Base-by-base conservation (phyloP, 352 stramenopile species). In the Phytophthora vignae region DNA sequence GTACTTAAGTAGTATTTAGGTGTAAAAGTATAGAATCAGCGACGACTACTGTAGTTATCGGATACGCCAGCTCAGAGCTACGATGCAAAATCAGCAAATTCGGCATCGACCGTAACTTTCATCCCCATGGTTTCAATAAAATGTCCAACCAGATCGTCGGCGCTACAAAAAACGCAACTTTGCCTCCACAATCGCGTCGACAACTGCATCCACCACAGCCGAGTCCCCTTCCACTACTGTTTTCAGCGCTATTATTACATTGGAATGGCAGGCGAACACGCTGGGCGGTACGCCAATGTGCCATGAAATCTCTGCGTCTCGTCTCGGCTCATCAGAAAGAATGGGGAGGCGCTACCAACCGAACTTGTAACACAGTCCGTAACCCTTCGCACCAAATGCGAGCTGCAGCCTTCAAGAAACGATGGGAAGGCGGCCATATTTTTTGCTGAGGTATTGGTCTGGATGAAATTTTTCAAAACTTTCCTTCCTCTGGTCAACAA, bases 281-380 rank as follows among this genome's bases (percentile, higher is more conserved):
- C 72, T 64, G 72, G 67, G 69, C 76, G 71, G 67, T 79, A 78
- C 42, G 55, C 46, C 64, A 78, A 71, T 11, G 75, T 71, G 31
- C 64, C 67, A 73, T 79, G 60, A 7, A 79, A 73, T 57, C 73
- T 75, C 31, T 21, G 40, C 22, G 71, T 57, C 73, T 75, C 40
- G 29, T 53, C 29, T 73, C 57, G 71, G 40, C 50, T 75, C 52
- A 77, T 67, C 25, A 79, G 14, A 19, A 55, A 69, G 15, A 70
- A 38, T 62, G 19, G 4, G 17, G n/a, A 1, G 53, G 60, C 25
- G 65, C 36, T 21, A 4, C 27, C 42, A 40, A 69, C 36, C 3
- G 54, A 64, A 7, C 10, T 0, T 25, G 46, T n/a, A 36, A 57
- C 67, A 21, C 11, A 61, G 61, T 67, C 62, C 64, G 62, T 67